These are phyloP conservation scores for Domatiomyces globalis DNA, from an alignment of 2,329 filamentous ascomycete genomes.

Conservation along the genomic window DNA sequence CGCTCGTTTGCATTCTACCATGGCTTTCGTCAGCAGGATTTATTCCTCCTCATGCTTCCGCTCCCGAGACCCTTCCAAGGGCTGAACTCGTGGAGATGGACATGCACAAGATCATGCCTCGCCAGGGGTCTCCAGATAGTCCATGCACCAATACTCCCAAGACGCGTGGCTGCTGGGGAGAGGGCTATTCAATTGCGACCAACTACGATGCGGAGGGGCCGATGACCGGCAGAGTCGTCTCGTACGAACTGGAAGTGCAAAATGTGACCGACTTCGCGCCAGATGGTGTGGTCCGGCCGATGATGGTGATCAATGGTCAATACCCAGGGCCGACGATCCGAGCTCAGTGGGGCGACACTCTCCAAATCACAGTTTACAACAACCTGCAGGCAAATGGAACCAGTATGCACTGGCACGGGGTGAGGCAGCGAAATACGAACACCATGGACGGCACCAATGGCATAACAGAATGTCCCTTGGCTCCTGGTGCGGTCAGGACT, in stretches of 20 bases:
- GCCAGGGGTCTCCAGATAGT: conserved; percentile 7
- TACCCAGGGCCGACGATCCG: conserved; percentile 54
- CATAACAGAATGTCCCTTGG: conserved; percentile 38
- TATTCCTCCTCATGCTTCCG: conserved; percentile 3
- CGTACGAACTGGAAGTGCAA: conserved; percentile 15
- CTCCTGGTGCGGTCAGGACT: conserved; percentile 39
- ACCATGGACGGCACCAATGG: conserved; percentile 44
- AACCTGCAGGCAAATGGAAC: conserved; percentile 42
- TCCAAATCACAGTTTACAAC: conserved; percentile 43
- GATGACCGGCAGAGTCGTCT: conserved; percentile 15
- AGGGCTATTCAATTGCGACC: conserved; percentile 17
- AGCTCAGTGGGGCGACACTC: conserved; percentile 47
- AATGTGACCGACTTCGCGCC: conserved; percentile 27
- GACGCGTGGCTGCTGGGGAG: conserved; percentile 18
- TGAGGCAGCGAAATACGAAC: conserved; percentile 43
- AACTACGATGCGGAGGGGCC: conserved; percentile 19
- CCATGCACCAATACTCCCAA: conserved; percentile 15
- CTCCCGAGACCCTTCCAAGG: not conserved
- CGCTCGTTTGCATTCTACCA: conserved; percentile 8
- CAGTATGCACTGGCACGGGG: conserved; percentile 49
- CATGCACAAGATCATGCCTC: conserved; percentile 3
- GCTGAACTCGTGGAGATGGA: conserved; percentile 10
- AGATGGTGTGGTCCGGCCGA: conserved; percentile 30
- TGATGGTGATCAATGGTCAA: conserved; percentile 43
- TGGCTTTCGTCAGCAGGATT: conserved; percentile 6